A percentile compares a stretch with the other conserved stretches of the same genome.
These are phyloP conservation scores for Stentor roeselii DNA, from an alignment of 73 alveolate genomes.

Conservation along the genomic window DNA sequence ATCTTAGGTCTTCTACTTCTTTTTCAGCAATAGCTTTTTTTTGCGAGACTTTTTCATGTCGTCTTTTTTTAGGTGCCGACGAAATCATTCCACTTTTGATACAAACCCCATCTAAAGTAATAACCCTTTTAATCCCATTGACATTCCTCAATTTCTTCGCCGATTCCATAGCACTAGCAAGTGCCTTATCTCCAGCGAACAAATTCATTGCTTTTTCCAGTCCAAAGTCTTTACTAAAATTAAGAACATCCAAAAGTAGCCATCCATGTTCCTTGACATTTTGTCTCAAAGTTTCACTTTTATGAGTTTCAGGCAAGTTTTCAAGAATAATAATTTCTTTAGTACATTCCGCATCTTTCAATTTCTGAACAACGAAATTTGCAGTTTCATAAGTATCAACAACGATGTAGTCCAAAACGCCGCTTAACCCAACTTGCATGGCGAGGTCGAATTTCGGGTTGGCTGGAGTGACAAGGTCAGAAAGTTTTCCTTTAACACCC, in stretches of 20 bases:
- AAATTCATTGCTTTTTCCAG: constrained; percentile 71
- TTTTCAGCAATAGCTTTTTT: constrained; percentile 25
- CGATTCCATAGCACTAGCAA: constrained; percentile 61
- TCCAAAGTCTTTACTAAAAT: constrained; percentile 45
- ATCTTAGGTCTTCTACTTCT: constrained; percentile 33
- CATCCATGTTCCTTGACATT: constrained; percentile 68
- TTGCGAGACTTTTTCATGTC: constrained; percentile 32
- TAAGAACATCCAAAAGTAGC: constrained; percentile 71
- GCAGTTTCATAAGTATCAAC: constrained; percentile 78
- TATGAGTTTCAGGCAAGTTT: constrained; percentile 69
- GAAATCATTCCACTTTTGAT: constrained; percentile 68
- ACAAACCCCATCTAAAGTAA: constrained; percentile 83
- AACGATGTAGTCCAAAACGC: constrained; percentile 30
- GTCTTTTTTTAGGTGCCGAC: constrained; percentile 68
- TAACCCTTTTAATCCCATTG: constrained; percentile 71
- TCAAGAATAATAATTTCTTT: constrained; percentile 78
- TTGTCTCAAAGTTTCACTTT: constrained; percentile 53
- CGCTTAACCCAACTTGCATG: constrained; percentile 40
- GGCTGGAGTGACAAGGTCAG: constrained; percentile 73
- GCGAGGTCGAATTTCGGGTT: constrained; percentile 73
- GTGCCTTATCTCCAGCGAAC: constrained; percentile 71
- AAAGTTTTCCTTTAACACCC: constrained; percentile 74
- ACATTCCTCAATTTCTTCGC: constrained; percentile 53
- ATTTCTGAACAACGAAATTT: constrained; percentile 63
- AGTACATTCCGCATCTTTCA: constrained; percentile 68